These are phyloP conservation scores for Tetrahymena elliotti DNA, from an alignment of 73 alveolate genomes.

Conservation along the genomic window DNA sequence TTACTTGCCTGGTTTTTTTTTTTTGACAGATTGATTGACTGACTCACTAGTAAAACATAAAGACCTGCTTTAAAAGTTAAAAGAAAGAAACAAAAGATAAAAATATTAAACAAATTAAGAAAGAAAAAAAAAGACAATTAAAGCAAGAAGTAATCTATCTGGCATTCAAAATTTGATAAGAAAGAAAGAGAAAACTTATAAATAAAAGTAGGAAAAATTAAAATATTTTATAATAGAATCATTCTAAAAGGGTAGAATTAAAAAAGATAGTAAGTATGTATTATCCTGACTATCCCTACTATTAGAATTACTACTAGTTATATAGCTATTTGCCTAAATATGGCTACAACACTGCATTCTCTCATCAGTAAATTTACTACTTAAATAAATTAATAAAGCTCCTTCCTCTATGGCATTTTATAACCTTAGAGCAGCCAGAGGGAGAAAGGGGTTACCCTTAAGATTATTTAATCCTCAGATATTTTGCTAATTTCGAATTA, in stretches of 20 bases:
- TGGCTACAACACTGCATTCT: background rate
- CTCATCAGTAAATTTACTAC: background rate
- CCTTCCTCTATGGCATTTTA: background rate
- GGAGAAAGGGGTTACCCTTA: background rate
- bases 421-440: background rate
- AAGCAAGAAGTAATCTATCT: background rate
- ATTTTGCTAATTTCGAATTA: background rate
- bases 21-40: too few relatives aligned
- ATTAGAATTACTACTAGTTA: background rate
- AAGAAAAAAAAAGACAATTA: background rate
- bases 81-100: background rate
- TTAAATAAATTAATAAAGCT: background rate
- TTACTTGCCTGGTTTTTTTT: background rate
- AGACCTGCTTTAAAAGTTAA: background rate
- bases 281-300: background rate
- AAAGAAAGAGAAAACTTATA: background rate
- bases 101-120: background rate
- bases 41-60: background rate
- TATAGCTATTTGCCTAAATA: background rate
- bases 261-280: background rate
- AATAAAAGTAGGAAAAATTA: background rate
- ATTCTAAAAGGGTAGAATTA: background rate
- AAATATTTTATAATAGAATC: background rate
- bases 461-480: background rate
- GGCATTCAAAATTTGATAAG: background rate